phyloP scores from a whole-genome alignment of 345 rosid genomes.

The Microcos paniculata region DNA sequence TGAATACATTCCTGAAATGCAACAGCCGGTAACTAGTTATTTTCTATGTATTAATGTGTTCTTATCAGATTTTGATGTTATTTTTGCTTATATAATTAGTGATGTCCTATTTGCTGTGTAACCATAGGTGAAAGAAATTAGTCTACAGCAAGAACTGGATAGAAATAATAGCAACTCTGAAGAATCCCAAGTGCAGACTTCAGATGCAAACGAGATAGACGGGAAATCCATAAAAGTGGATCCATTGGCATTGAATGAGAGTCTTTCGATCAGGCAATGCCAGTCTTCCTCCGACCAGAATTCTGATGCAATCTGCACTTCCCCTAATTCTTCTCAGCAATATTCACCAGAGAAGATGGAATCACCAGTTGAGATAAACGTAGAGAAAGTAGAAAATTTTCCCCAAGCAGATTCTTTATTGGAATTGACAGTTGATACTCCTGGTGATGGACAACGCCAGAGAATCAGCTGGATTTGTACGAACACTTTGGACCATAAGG shows the following conservation, averaged over 20 bases:
- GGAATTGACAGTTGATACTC: neutral
- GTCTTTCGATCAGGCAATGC: neutral
- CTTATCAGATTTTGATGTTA: neutral
- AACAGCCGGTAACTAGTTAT: conserved; percentile 36
- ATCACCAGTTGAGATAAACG: neutral
- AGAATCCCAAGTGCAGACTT: conserved; percentile 13
- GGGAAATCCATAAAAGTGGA: conserved; percentile 19
- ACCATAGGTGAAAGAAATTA: conserved; percentile 27
- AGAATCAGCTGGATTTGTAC: neutral
- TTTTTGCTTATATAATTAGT: neutral
- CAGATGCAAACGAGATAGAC: conserved; percentile 15
- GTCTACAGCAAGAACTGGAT: conserved; percentile 6
- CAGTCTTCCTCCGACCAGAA: conserved; percentile 6
- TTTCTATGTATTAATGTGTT: neutral
- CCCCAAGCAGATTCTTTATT: neutral
- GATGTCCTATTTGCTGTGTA: neutral
- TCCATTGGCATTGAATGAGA: conserved; percentile 7
- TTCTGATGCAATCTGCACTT: conserved; percentile 22
- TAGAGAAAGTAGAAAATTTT: conserved; percentile 2
- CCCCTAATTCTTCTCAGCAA: conserved; percentile 29
- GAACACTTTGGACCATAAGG: conserved; percentile 3
- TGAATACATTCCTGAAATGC: conserved; percentile 46
- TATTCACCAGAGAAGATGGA: conserved; percentile 29
- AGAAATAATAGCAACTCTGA: neutral
- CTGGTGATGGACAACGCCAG: conserved; percentile 15